Evolutionary conservation across 768 basidiomycete genomes (phyloP).

Genomic region (Mycena rebaudengoi): DNA sequence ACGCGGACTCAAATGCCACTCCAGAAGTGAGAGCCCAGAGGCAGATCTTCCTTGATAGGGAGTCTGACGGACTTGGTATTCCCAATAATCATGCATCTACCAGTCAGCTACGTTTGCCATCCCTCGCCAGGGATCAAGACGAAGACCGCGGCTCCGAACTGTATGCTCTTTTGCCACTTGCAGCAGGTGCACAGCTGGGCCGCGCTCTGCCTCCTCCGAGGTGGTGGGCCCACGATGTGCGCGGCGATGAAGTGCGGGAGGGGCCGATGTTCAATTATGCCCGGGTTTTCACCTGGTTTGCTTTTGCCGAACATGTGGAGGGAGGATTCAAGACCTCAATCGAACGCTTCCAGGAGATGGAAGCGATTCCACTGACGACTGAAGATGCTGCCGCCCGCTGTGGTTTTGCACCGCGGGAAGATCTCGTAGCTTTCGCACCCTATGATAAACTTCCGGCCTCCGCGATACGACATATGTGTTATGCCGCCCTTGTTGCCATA

Average conservation of each 20-base stretch:
- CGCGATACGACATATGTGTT: slow-evolving; percentile 22
- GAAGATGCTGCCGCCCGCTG: neutral
- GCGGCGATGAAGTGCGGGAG: slow-evolving; percentile 22
- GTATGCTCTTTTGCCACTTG: neutral
- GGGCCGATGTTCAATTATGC: slow-evolving; percentile 27
- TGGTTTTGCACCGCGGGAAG: neutral
- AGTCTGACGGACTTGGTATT: too few relatives aligned
- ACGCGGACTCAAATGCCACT: neutral
- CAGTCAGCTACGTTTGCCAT: neutral
- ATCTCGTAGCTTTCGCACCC: slow-evolving; percentile 6
- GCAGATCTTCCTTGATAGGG: too few relatives aligned
- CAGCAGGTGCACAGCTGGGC: too few relatives aligned
- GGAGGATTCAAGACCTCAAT: neutral
- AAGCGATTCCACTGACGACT: neutral
- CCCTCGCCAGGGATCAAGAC: neutral
- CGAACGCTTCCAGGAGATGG: neutral
- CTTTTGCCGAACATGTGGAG: slow-evolving; percentile 6
- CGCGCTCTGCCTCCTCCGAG: neutral
- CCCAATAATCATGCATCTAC: neutral
- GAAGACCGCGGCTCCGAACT: neutral
- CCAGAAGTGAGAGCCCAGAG: neutral
- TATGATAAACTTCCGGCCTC: neutral
- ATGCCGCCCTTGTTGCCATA: slow-evolving; percentile 35
- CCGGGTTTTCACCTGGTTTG: slow-evolving; percentile 24
- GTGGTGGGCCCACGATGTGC: slow-evolving; percentile 18